phyloP scores from a whole-genome alignment of 148 eudicot species.

The Persicaria tinctoria region DNA sequence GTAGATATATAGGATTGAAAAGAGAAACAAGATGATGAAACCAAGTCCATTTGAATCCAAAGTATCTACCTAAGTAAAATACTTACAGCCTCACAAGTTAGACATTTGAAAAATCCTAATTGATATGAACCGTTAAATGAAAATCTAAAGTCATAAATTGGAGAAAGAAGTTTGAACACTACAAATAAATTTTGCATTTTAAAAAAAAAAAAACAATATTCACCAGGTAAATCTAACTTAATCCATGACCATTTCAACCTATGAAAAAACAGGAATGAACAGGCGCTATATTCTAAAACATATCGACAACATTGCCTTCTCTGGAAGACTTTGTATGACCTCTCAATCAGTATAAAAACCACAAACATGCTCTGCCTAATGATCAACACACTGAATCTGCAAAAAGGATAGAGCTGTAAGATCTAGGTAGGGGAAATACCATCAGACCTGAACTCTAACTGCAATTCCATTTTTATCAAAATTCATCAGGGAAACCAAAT shows the following conservation, averaged over 20 bases:
- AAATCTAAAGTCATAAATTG: not conserved
- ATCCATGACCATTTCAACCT: not conserved
- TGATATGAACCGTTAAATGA: not conserved
- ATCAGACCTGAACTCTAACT: no score
- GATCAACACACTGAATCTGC: not conserved
- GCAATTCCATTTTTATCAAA: no score
- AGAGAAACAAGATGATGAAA: not conserved
- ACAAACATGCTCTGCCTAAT: not conserved
- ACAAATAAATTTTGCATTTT: not conserved
- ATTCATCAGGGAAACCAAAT: no score
- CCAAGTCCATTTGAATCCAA: not conserved
- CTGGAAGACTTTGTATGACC: not conserved
- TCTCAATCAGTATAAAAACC: not conserved
- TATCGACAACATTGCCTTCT: not conserved
- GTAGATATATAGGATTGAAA: not conserved
- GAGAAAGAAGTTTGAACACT: not conserved
- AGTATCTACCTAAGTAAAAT: not conserved
- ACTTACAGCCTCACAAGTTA: not conserved
- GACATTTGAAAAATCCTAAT: not conserved
- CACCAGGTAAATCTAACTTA: not conserved
- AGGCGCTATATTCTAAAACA: not conserved
- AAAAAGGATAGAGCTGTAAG: no score
- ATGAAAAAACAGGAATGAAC: not conserved
- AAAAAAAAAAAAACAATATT: not conserved
- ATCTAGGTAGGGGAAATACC: no score